Percentiles rank a stretch among this genome's conserved stretches.
These are phyloP conservation scores for Protostelium mycophagum DNA, from an alignment of 78 protist species.

Conservation along the genomic window DNA sequence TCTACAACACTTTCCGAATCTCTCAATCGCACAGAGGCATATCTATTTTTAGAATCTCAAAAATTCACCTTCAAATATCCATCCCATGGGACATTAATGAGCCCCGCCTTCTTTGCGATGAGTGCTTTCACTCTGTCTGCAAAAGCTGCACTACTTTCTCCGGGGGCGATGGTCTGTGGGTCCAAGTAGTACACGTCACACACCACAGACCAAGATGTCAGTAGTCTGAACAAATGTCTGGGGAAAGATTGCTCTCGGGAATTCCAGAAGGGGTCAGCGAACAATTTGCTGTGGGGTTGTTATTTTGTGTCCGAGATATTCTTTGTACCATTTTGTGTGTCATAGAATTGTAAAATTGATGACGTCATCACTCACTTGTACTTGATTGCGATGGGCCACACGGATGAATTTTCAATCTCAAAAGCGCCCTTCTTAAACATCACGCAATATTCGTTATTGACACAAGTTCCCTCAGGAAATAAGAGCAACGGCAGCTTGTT, in stretches of 20 bases:
- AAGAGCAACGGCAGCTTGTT: constrained; percentile 67
- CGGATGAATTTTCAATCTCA: constrained; percentile 62
- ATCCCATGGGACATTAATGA: constrained; percentile 77
- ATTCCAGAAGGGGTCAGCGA: constrained; percentile 87
- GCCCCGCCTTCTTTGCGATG: constrained; percentile 73
- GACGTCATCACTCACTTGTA: constrained; percentile 73
- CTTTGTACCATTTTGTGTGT: neutral
- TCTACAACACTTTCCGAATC: too few relatives aligned
- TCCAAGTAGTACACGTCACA: constrained; percentile 77
- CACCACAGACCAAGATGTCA: constrained; percentile 81
- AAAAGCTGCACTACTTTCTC: constrained; percentile 74
- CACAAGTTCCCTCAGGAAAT: constrained; percentile 93
- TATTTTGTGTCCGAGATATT: neutral
- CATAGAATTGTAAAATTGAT: constrained; percentile 8
- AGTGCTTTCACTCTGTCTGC: constrained; percentile 72
- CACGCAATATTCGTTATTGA: constrained; percentile 82
- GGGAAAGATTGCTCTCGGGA: constrained; percentile 76
- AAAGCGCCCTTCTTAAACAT: constrained; percentile 91
- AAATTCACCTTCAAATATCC: constrained; percentile 67
- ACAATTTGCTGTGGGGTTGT: constrained; percentile 43
- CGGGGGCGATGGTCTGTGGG: constrained; percentile 65
- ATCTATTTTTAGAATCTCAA: neutral
- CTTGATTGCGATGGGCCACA: constrained; percentile 91
- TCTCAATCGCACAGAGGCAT: too few relatives aligned
- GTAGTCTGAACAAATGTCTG: constrained; percentile 67